These are phyloP conservation scores for Ophiostoma angusticollis DNA, from an alignment of 2,329 filamentous ascomycete genomes.

Conservation along the genomic window DNA sequence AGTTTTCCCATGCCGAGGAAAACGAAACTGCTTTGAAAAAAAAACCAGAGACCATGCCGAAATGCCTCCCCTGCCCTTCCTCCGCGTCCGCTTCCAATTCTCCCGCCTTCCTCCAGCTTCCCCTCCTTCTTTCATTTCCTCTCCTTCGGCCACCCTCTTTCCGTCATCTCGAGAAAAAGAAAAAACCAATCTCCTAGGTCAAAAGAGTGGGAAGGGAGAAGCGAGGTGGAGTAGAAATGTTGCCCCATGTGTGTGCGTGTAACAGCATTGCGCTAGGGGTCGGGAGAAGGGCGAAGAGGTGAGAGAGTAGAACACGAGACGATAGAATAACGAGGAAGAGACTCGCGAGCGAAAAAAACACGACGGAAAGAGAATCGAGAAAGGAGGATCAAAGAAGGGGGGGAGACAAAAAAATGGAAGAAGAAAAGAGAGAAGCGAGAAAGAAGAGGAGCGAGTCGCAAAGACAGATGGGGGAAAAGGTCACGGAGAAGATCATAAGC, in stretches of 20 bases:
- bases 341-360: not conserved
- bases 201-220: no score
- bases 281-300: no score
- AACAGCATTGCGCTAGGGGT: no score
- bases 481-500: no score
- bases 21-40: not conserved
- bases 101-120: not conserved
- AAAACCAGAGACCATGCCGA: not conserved
- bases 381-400: not conserved
- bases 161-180: no score
- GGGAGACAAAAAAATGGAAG: not conserved
- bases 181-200: no score
- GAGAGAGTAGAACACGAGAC: no score
- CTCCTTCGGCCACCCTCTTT: no score
- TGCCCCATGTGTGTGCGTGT: not conserved
- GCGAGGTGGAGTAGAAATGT: not conserved
- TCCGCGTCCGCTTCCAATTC: not conserved
- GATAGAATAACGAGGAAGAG: no score
- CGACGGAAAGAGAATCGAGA: not conserved
- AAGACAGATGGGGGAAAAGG: not conserved
- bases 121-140: not conserved
- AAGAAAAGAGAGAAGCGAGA: not conserved
- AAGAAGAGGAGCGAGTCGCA: not conserved
- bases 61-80: no score
- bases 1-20: conserved; percentile 1